phyloP scores from a whole-genome alignment of 2,329 filamentous ascomycete genomes.

The Trichoderma cornu-damae region DNA sequence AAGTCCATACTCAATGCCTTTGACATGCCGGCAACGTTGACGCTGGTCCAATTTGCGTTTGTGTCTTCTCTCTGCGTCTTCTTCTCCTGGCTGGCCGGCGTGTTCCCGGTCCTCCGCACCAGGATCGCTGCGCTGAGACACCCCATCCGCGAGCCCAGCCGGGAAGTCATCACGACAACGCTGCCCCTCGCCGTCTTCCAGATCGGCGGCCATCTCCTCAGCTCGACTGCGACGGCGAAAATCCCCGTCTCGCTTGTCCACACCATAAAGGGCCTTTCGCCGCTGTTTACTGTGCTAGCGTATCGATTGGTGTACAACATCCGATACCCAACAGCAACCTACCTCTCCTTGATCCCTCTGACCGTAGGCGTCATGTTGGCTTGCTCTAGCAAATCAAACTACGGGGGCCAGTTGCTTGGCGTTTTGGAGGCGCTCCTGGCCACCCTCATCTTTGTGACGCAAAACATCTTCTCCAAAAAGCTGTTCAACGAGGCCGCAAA shows the following conservation, averaged over 20 bases:
- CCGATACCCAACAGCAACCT: conserved; percentile 79
- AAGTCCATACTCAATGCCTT: conserved; percentile 94
- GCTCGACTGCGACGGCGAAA: conserved; percentile 86
- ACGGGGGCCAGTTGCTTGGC: conserved; percentile 84
- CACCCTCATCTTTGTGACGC: conserved; percentile 92
- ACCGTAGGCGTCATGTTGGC: conserved; percentile 94
- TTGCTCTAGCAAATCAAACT: conserved; percentile 74
- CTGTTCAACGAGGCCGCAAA: conserved; percentile 92
- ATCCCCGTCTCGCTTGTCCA: conserved; percentile 97
- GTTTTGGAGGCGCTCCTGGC: conserved; percentile 82
- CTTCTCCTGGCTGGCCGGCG: conserved; percentile 67
- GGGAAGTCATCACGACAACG: conserved; percentile 78
- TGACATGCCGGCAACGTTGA: conserved; percentile 84
- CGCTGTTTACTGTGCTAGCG: conserved; percentile 88
- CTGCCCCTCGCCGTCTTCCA: conserved; percentile 91
- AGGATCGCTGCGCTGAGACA: conserved; percentile 74
- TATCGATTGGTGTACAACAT: conserved; percentile 89
- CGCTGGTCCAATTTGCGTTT: conserved; percentile 87
- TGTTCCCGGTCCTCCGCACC: conserved; percentile 65
- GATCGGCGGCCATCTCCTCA: conserved; percentile 87
- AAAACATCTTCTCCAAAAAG: conserved; percentile 97
- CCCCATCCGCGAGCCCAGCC: conserved; percentile 74
- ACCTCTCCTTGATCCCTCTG: conserved; percentile 81
- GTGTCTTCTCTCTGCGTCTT: conserved; percentile 83
- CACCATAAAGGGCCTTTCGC: conserved; percentile 96